These are phyloP conservation scores for Amanita brunnescens DNA, from an alignment of 768 basidiomycete genomes.

Conservation along the genomic window DNA sequence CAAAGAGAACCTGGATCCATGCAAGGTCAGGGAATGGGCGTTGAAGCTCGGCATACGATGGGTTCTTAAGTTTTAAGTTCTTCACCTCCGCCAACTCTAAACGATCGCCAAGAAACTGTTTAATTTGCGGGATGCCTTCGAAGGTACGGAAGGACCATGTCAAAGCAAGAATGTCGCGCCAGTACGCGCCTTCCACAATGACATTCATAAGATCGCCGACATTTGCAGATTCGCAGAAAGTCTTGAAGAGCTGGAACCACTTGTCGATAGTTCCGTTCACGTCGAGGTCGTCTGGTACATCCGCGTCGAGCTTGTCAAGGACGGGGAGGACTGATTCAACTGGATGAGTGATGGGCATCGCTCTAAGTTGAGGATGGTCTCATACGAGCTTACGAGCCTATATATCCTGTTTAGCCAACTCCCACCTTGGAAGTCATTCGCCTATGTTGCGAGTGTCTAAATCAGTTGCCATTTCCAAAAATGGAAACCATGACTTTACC, in stretches of 20 bases:
- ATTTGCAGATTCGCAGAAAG: background rate
- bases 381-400: background rate
- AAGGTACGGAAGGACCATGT: constrained; percentile 63
- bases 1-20: constrained; percentile 51
- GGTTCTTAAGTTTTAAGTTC: constrained; percentile 16
- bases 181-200: constrained; percentile 26
- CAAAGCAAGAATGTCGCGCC: constrained; percentile 54
- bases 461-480: no score
- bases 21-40: constrained; percentile 41
- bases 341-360: constrained; percentile 5
- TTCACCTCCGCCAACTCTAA: constrained; percentile 21
- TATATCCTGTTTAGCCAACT: background rate
- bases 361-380: background rate
- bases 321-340: constrained; percentile 6
- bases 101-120: constrained; percentile 37
- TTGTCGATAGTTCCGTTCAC: background rate
- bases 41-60: constrained; percentile 17
- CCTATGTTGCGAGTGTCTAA: no score
- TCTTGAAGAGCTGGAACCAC: constrained; percentile 2
- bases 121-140: constrained; percentile 31
- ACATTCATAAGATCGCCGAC: background rate
- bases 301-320: constrained; percentile 3
- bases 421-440: no score
- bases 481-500: no score
- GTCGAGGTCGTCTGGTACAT: background rate